Base-by-base conservation (phyloP, 805 yeast species). In the Hanseniaspora meyeri region DNA sequence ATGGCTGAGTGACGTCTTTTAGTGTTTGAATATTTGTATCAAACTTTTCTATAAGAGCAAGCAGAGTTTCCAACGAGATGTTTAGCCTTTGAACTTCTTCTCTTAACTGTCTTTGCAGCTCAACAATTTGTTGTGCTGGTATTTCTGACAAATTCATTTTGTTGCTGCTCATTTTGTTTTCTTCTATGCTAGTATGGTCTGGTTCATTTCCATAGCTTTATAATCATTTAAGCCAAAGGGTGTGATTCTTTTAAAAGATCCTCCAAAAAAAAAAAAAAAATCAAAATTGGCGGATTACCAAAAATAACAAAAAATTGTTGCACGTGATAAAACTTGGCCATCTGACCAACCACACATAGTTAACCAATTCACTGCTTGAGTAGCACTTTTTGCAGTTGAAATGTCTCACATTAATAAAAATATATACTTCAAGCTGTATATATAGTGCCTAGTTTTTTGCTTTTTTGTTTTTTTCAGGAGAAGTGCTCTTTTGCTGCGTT, bases 81-180 rank as follows among this genome's bases (percentile, higher is more conserved):
- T 87, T 78, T 63, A 93, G 81, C 65, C 90, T 96, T 63, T 86
- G 87, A 42, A 90, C 73, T 66, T 93, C 98, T 63, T 81, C 82
- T 62, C 87, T 91, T 24, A 93, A 77, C 64, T 84, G 86, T 61
- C 82, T 83, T 62, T 93, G 85, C 68, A 93, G 81, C 61, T 87
- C 90, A 32, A 81, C 74, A 51, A 93, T 75, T 69, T 93, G 97
- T 66, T 88, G 91, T 1, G 95, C 85, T 49, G 81, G 81, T 55
- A 93, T 78, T 62, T 80, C 76, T 19, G 80, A 74, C 62, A 88
- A 74, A 63, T 52, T 89, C 93, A 60, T 86, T 80, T 76, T 58
- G 36, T 56, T 56, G 27, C 27, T 39, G 24, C 56, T 52, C 58
- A 55, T 55, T n/a, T 32, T 32, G 4, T 5, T 24, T 24, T 24